Percentiles rank a stretch among this genome's conserved stretches.
Conservation (phyloP, 169 alveolate genomes). For the Babesia gibsoni region DNA sequence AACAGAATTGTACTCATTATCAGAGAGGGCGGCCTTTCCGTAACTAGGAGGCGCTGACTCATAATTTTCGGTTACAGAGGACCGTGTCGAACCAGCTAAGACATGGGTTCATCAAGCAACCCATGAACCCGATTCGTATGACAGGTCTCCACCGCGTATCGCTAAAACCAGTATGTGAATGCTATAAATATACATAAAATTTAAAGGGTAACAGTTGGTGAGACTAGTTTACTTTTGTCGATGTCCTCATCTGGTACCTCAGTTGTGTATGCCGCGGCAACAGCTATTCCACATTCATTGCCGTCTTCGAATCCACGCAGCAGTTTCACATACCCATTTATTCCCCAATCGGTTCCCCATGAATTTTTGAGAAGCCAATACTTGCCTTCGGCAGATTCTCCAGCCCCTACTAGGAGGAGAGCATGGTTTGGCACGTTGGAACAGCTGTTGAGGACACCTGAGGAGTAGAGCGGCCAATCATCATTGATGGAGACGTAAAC, state of each 20-base stretch:
- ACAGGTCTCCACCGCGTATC: neutral
- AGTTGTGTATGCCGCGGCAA: constrained; percentile 30
- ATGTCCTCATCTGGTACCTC: neutral
- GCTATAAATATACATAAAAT: neutral
- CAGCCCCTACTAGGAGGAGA: constrained; percentile 79
- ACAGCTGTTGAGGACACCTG: constrained; percentile 70
- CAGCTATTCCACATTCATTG: constrained; percentile 47
- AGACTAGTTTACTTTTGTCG: neutral
- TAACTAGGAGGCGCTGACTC: neutral
- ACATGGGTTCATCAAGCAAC: neutral
- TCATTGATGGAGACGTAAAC: constrained; percentile 85
- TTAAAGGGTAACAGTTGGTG: neutral
- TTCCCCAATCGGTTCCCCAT: constrained; percentile 83
- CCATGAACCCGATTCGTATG: neutral
- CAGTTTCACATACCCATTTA: constrained; percentile 74
- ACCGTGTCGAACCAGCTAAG: neutral
- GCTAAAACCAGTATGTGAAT: neutral
- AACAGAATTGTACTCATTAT: neutral
- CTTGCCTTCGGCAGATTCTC: constrained; percentile 31
- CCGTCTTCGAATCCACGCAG: neutral
- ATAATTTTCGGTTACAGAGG: neutral
- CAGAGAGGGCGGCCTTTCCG: too few species aligned
- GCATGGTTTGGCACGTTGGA: constrained; percentile 73
- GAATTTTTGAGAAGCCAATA: constrained; percentile 81
- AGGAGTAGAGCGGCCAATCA: constrained; percentile 81